Evolutionary conservation across 2,329 filamentous ascomycete genomes (phyloP).

Genomic region (Talaromyces sp.): DNA sequence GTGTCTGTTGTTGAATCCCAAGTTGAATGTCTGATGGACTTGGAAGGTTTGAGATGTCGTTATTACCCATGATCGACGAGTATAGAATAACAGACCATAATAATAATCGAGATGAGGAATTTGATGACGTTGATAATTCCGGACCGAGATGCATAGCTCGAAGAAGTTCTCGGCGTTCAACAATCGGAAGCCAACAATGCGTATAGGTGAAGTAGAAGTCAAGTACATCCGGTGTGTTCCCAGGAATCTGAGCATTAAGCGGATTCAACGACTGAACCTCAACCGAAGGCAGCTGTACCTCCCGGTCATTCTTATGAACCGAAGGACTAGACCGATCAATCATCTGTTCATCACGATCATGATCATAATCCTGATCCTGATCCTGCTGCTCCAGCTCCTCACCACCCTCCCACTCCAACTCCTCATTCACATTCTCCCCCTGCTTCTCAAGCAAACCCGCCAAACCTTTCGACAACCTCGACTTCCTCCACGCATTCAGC

Average conservation of each 20-base stretch:
- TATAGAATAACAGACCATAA: slow-evolving; percentile 59
- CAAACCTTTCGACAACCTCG: slow-evolving; percentile 13
- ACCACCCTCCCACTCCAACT: too few relatives aligned
- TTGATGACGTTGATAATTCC: slow-evolving; percentile 2
- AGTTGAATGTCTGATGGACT: slow-evolving; percentile 5
- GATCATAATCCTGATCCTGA: slow-evolving; percentile 1
- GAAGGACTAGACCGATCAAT: not conserved
- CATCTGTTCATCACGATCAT: not conserved
- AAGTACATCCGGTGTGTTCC: slow-evolving; percentile 50
- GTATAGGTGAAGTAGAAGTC: slow-evolving; percentile 73
- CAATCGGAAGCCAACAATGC: slow-evolving; percentile 72
- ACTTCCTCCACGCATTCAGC: slow-evolving; percentile 14
- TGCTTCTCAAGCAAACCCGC: too few relatives aligned
- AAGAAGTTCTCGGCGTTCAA: slow-evolving; percentile 64
- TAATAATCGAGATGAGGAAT: slow-evolving; percentile 3
- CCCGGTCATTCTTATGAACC: not conserved
- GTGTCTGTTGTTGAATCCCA: slow-evolving; percentile 10
- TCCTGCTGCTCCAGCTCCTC: slow-evolving; percentile 15
- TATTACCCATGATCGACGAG: slow-evolving; percentile 2
- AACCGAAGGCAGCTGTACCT: not conserved
- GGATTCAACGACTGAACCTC: not conserved
- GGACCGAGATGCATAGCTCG: slow-evolving; percentile 49
- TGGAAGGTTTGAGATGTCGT: not conserved
- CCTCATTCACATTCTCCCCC: too few relatives aligned
- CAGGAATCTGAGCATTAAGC: slow-evolving; percentile 7